Percentiles rank a stretch among this genome's conserved stretches.
These are phyloP conservation scores for Leucaena leucocephala DNA, from an alignment of 306 rosid genomes.

Conservation along the genomic window DNA sequence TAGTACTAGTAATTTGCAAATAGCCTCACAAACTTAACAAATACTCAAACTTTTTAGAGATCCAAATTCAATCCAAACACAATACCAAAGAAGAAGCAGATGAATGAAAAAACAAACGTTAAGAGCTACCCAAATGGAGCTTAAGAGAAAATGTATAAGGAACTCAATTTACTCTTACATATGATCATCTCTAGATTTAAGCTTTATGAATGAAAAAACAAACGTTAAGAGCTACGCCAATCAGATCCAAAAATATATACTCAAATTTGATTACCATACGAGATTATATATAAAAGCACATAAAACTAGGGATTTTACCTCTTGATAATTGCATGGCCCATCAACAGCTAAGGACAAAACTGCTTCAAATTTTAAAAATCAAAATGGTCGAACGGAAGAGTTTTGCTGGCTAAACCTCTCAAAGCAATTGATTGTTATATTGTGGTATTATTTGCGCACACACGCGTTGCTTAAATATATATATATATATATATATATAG, in stretches of 20 bases:
- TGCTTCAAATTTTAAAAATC: neutral
- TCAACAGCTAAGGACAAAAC: conserved; percentile 15
- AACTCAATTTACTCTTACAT: neutral
- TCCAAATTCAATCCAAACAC: neutral
- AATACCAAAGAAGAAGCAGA: neutral
- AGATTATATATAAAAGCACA: neutral
- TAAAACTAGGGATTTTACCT: neutral
- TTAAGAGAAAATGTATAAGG: too few species aligned
- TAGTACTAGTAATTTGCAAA: too few species aligned
- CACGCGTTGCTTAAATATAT: neutral
- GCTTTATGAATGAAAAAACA: too few species aligned
- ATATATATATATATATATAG: conserved; percentile 11
- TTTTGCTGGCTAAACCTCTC: conserved; percentile 23
- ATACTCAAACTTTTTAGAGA: too few species aligned
- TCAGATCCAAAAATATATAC: neutral
- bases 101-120: neutral
- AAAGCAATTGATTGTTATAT: neutral
- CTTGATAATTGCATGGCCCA: conserved; percentile 37
- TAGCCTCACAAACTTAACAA: too few species aligned
- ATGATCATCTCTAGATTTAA: neutral
- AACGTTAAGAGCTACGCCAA: neutral
- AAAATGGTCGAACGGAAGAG: neutral
- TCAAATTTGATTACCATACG: neutral
- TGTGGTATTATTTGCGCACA: neutral
- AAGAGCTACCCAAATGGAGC: too few species aligned